phyloP scores from a whole-genome alignment of 23 red algal species.

The Agarophyton chilense region DNA sequence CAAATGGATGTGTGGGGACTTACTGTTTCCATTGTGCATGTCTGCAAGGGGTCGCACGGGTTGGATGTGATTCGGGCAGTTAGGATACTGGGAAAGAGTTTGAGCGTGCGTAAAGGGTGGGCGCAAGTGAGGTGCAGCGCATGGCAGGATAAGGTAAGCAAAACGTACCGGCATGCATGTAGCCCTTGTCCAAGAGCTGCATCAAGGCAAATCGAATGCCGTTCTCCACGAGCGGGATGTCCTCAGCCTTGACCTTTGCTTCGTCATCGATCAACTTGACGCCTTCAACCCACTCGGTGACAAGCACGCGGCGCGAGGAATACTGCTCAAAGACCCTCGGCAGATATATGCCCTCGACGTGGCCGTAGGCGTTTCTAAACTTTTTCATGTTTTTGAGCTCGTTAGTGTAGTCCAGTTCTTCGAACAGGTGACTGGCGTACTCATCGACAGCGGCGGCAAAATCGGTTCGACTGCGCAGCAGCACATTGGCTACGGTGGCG shows the following conservation, averaged over 20 bases:
- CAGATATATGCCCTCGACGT: constrained; percentile 65
- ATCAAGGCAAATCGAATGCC: constrained; percentile 86
- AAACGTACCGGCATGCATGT: constrained; percentile 80
- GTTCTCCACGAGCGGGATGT: constrained; percentile 74
- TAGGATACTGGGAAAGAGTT: too few relatives aligned
- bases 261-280: constrained; percentile 75
- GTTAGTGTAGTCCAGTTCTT: constrained; percentile 85
- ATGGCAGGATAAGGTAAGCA: too few relatives aligned
- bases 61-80: too few relatives aligned
- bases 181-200: constrained; percentile 86
- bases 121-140: too few relatives aligned
- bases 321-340: constrained; percentile 80
- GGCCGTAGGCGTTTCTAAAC: constrained; percentile 76
- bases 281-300: constrained; percentile 91
- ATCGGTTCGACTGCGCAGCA: constrained; percentile 50
- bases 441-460: constrained; percentile 85
- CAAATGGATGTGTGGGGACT: too few relatives aligned
- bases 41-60: constrained; percentile 13
- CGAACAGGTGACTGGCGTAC: constrained; percentile 87
- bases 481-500: constrained; percentile 34
- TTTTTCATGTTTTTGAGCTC: constrained; percentile 86
- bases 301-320: constrained; percentile 81
- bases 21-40: constrained; percentile 73
- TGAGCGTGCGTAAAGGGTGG: too few relatives aligned
- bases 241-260: constrained; percentile 63